Base-by-base conservation (phyloP, 2,329 filamentous ascomycete species). In the Cladorrhinum sp. region DNA sequence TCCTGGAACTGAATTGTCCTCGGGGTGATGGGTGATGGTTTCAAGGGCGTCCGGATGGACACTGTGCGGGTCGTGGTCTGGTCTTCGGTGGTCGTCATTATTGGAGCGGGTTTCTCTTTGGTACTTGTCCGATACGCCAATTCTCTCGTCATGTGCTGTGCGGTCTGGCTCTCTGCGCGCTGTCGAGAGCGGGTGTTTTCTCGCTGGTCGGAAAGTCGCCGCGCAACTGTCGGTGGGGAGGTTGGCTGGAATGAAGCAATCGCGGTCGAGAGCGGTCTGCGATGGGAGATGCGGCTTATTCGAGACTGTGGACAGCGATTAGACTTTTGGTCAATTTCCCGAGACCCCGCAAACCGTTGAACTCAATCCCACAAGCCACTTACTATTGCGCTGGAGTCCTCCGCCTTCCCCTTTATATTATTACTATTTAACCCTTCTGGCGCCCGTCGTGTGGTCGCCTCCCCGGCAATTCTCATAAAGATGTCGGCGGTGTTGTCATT, bases 161-260 rank as follows among this genome's bases (percentile, higher is more conserved):
- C 66, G 7, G 74, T 69, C 62, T 77, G 76, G 9, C 80, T 78
- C n/a, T 82, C 79, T 21, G 69, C 69, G 16, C 68, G 58, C 26
- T 72, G 67, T 72, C 79, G 72, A 66, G 73, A 66, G 67, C 77
- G 72, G 65, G 75, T 73, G 12, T 74, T 77, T 42, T 84, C 82
- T 64, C 82, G 79, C 66, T 83, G 82, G 58, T 86, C 84, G 2
- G 84, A 86, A 42, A 86, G 74, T 23, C 84, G 82, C 39, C 83
- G 80, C 59, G 74, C 73, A 24, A 82, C 65, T 52, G 76, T 77
- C 16, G 83, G 79, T 51, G 83, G 83, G 1, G 82, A 84, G 6
- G 75, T 72, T 18, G 78, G 75, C 52, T 80, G 77, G 63, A 80
- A 76, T 18, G 77, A 73, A 16, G 80, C 76, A 18, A 83, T 72